These are phyloP conservation scores for Chytridiales sp. DNA, from an alignment of 371 early-diverging fungal species.

Conservation along the genomic window DNA sequence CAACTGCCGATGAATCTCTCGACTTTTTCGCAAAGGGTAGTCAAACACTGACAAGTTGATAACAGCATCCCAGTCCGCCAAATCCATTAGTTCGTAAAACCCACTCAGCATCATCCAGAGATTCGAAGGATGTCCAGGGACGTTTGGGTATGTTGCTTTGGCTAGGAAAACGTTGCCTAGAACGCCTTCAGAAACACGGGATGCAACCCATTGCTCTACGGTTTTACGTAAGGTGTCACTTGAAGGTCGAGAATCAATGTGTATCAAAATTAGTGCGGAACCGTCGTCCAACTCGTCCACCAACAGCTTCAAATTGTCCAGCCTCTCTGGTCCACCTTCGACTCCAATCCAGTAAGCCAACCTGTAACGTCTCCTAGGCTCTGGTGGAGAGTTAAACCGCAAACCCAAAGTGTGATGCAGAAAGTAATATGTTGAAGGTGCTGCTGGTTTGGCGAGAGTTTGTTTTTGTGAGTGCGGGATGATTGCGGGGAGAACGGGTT, in stretches of 20 bases:
- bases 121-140: slow-evolving; percentile 32
- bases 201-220: slow-evolving; percentile 3
- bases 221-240: neutral
- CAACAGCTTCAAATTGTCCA: slow-evolving; percentile 18
- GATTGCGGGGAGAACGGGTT: slow-evolving; percentile 16
- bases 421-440: slow-evolving; percentile 4
- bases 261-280: slow-evolving; percentile 29
- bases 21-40: slow-evolving; percentile 20
- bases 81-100: slow-evolving; percentile 28
- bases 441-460: slow-evolving; percentile 12
- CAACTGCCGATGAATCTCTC: slow-evolving; percentile 22
- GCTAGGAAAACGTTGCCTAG: slow-evolving; percentile 20
- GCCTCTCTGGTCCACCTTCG: slow-evolving; percentile 19
- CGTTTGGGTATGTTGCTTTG: slow-evolving; percentile 13
- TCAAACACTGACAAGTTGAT: slow-evolving; percentile 31
- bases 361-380: neutral
- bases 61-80: slow-evolving; percentile 36
- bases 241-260: slow-evolving; percentile 23
- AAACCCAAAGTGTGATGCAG: neutral
- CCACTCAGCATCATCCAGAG: slow-evolving; percentile 27
- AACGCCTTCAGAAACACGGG: slow-evolving; percentile 1
- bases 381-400: neutral
- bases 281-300: slow-evolving; percentile 28
- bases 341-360: slow-evolving; percentile 29
- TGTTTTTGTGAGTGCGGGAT: neutral